phyloP scores from a whole-genome alignment of 192 early-diverging fungal species.

The Spizellomyces punctatus region DNA sequence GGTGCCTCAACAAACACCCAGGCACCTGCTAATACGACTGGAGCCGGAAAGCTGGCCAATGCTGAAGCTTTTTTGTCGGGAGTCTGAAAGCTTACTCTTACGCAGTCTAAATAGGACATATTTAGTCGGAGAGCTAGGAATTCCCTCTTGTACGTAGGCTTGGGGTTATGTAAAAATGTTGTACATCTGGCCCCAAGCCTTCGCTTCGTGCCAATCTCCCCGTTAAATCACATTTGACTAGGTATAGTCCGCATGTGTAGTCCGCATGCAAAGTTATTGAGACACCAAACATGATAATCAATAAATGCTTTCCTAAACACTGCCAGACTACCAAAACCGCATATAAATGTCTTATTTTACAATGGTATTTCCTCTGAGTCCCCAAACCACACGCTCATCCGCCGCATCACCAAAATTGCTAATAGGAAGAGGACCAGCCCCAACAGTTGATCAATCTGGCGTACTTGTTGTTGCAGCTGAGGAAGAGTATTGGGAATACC shows the following conservation, averaged over 20 bases:
- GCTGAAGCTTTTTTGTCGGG: background rate
- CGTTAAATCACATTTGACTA: no score
- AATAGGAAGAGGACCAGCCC: slow-evolving; percentile 19
- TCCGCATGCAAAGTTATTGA: no score
- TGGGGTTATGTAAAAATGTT: no score
- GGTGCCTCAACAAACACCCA: background rate
- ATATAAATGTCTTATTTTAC: background rate
- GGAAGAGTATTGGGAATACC: background rate
- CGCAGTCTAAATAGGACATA: no score
- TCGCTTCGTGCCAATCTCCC: no score
- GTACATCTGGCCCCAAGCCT: no score
- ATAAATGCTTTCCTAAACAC: no score
- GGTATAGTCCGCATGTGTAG: no score
- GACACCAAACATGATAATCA: no score
- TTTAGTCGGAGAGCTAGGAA: no score
- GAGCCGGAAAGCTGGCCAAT: background rate
- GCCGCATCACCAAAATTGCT: slow-evolving; percentile 2
- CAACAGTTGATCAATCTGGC: slow-evolving; percentile 15
- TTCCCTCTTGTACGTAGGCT: no score
- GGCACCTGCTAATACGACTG: background rate
- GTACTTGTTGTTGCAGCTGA: slow-evolving; percentile 1
- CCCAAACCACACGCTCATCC: background rate
- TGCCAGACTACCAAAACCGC: background rate
- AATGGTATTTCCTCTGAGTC: background rate
- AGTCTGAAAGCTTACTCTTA: background rate